Conservation (phyloP, 208 protist genomes). For the Acanthamoeba healyi region DNA sequence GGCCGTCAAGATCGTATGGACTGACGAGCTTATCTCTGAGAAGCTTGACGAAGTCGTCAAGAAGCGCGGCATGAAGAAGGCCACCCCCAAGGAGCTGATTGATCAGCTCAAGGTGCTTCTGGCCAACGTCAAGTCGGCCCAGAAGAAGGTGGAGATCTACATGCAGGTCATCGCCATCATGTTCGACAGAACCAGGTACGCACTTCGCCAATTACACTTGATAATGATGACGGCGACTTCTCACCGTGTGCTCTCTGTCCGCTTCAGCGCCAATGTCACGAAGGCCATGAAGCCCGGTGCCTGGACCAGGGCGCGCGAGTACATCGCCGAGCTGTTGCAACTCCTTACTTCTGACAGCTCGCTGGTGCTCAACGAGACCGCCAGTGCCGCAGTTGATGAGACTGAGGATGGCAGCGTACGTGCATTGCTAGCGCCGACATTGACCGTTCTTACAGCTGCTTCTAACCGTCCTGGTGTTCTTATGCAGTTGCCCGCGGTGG, state of each 20-base stretch:
- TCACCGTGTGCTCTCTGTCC: neutral
- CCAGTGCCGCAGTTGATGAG: slow-evolving; percentile 18
- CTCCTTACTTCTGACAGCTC: slow-evolving; percentile 30
- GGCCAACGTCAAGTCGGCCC: slow-evolving; percentile 37
- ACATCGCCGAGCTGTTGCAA: slow-evolving; percentile 53
- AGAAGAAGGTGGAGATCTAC: slow-evolving; percentile 73
- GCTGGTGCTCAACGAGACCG: slow-evolving; percentile 13
- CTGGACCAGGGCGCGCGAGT: neutral
- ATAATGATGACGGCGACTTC: neutral
- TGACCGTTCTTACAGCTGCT: neutral
- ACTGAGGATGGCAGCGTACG: slow-evolving; percentile 27
- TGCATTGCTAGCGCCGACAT: neutral
- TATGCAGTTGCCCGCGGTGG: neutral
- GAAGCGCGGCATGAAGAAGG: slow-evolving; percentile 64
- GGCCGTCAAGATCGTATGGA: slow-evolving; percentile 67
- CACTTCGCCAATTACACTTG: neutral
- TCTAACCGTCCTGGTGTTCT: neutral
- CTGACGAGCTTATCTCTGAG: slow-evolving; percentile 33
- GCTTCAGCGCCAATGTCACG: slow-evolving; percentile 40
- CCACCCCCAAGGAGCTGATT: slow-evolving; percentile 45
- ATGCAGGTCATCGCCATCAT: slow-evolving; percentile 55
- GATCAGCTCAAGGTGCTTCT: slow-evolving; percentile 66
- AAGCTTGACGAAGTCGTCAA: slow-evolving; percentile 67
- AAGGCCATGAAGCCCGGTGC: slow-evolving; percentile 54
- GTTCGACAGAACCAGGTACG: slow-evolving; percentile 57